Percentiles rank a stretch among this genome's conserved stretches.
These are phyloP conservation scores for Aethionema arabicum DNA, from an alignment of 345 rosid species.

Conservation along the genomic window DNA sequence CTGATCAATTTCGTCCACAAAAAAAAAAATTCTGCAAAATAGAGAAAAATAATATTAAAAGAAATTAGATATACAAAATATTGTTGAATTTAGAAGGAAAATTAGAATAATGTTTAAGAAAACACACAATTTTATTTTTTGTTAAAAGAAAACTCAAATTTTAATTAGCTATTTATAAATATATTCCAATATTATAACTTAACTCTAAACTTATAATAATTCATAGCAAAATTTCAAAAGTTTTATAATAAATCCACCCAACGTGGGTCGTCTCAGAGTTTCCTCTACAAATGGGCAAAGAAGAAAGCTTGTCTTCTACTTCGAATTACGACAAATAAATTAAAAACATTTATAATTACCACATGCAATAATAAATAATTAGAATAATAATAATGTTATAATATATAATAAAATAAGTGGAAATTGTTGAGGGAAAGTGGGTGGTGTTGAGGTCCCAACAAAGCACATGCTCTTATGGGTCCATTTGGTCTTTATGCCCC, in stretches of 20 bases:
- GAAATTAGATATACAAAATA: too few relatives aligned
- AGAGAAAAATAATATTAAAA: too few relatives aligned
- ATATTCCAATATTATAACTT: too few relatives aligned
- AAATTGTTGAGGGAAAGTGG: slow-evolving; percentile 23
- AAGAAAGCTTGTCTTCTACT: slow-evolving; percentile 30
- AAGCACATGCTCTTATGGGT: slow-evolving; percentile 25
- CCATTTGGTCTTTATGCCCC: slow-evolving; percentile 19
- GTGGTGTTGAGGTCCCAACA: slow-evolving; percentile 30
- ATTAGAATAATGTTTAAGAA: too few relatives aligned
- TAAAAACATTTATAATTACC: slow-evolving; percentile 7
- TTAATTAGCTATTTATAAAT: too few relatives aligned
- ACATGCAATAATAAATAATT: slow-evolving; percentile 22
- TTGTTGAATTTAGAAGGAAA: too few relatives aligned
- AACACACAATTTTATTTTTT: too few relatives aligned
- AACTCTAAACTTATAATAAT: too few relatives aligned
- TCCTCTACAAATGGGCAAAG: slow-evolving; percentile 33
- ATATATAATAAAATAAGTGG: slow-evolving; percentile 1
- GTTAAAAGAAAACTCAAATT: too few relatives aligned
- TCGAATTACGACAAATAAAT: slow-evolving; percentile 24
- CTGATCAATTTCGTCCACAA: too few relatives aligned
- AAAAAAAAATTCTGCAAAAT: too few relatives aligned
- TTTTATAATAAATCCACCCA: slow-evolving; percentile 13
- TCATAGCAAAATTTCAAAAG: too few relatives aligned
- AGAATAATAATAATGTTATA: neutral
- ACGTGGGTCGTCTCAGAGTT: slow-evolving; percentile 28